A percentile compares a stretch with the other conserved stretches of the same genome.
Evolutionary conservation across 352 stramenopile genomes (phyloP).

Genomic region (Phytopythium mirpurense): DNA sequence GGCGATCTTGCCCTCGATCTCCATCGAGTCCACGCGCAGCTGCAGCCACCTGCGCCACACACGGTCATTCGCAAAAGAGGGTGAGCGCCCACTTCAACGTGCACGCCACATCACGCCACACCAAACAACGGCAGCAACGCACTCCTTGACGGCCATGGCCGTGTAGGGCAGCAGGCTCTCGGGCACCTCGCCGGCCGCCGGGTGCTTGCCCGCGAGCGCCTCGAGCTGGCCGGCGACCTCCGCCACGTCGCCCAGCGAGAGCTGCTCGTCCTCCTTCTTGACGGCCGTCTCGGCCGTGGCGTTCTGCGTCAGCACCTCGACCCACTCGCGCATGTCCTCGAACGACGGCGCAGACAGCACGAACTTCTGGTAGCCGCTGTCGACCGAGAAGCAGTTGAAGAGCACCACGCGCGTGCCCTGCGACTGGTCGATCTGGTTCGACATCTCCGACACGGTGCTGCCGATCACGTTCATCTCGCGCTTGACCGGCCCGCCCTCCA

Average conservation of each 20-base stretch:
- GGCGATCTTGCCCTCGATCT: conserved; percentile 83
- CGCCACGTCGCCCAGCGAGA: conserved; percentile 64
- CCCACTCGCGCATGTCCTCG: conserved; percentile 87
- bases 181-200: conserved; percentile 55
- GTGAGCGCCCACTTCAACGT: not conserved
- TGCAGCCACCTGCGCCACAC: conserved; percentile 61
- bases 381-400: conserved; percentile 84
- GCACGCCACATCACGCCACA: not conserved
- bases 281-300: conserved; percentile 73
- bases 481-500: conserved; percentile 78
- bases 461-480: conserved; percentile 86
- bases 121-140: conserved; percentile 15
- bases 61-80: not conserved
- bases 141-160: conserved; percentile 85
- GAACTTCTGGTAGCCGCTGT: conserved; percentile 82
- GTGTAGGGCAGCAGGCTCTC: conserved; percentile 74
- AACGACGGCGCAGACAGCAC: conserved; percentile 79
- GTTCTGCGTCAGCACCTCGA: conserved; percentile 84
- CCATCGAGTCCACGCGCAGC: conserved; percentile 79
- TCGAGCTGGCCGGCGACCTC: conserved; percentile 78
- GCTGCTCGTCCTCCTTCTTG: conserved; percentile 67
- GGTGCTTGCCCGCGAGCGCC: conserved; percentile 74
- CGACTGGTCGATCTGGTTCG: conserved; percentile 87
- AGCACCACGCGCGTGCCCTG: conserved; percentile 78
- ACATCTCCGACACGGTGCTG: conserved; percentile 71